phyloP scores from a whole-genome alignment of 495 filamentous ascomycete species.

The Talaromyces liani region DNA sequence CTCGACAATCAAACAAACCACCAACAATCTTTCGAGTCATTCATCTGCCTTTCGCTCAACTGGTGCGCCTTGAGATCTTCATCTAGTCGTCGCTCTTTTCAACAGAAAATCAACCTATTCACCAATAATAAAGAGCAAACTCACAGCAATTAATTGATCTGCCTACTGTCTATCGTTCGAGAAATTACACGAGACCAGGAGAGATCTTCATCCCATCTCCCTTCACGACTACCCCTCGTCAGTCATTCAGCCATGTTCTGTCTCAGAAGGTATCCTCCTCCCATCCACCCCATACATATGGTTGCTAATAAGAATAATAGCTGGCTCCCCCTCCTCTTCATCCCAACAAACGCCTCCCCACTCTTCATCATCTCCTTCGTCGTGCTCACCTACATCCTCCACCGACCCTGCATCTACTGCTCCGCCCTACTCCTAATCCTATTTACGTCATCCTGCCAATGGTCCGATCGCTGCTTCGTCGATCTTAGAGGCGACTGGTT shows the following conservation, averaged over 20 bases:
- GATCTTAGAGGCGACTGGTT: constrained; percentile 81
- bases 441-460: constrained; percentile 84
- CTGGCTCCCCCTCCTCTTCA: constrained; percentile 38
- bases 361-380: constrained; percentile 89
- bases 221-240: neutral
- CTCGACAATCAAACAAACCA: neutral
- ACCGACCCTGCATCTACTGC: constrained; percentile 86
- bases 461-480: constrained; percentile 85
- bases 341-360: constrained; percentile 65
- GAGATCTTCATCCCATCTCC: neutral
- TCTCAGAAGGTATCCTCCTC: constrained; percentile 59
- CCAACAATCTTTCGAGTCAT: neutral
- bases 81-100: neutral
- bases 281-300: neutral
- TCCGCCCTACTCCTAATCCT: constrained; percentile 81
- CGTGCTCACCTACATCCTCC: constrained; percentile 81
- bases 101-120: neutral
- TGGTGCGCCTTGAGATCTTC: neutral
- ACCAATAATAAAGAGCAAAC: neutral
- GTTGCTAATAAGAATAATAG: constrained; percentile 9
- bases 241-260: constrained; percentile 60
- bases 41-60: neutral
- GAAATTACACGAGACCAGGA: neutral
- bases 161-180: neutral
- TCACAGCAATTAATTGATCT: neutral